phyloP scores from a whole-genome alignment of 495 filamentous ascomycete species.

The Annulohypoxylon maeteangense region DNA sequence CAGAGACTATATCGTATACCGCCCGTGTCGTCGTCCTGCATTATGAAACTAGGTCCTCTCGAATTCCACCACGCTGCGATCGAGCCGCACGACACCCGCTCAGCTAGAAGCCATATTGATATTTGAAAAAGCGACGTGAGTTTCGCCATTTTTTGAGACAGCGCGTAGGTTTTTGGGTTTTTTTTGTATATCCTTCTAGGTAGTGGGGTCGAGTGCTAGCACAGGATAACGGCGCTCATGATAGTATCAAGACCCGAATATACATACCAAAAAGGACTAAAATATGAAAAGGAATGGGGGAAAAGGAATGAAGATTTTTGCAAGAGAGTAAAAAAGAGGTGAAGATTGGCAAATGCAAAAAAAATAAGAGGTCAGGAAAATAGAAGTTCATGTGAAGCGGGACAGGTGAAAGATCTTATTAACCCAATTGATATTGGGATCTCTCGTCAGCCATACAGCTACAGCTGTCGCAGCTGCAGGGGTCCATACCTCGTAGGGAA shows the following conservation, averaged over 20 bases:
- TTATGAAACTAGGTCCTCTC: conserved; percentile 39
- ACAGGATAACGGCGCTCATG: conserved; percentile 20
- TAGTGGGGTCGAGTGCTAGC: conserved; percentile 16
- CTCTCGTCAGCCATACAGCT: conserved; percentile 21
- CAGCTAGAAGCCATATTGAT: conserved; percentile 41
- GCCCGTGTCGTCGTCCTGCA: conserved; percentile 46
- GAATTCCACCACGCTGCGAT: conserved; percentile 47
- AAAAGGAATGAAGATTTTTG: background rate
- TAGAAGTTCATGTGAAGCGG: conserved; percentile 16
- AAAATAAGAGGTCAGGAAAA: conserved; percentile 1
- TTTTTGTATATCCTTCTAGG: background rate
- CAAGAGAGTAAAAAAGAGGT: background rate
- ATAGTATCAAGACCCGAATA: background rate
- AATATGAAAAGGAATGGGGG: background rate
- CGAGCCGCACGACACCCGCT: conserved; percentile 40
- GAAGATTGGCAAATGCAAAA: background rate
- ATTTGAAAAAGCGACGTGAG: conserved; percentile 25
- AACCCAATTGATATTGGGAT: conserved; percentile 4
- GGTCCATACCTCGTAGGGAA: background rate
- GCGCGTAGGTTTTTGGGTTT: conserved; percentile 7
- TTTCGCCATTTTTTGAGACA: conserved; percentile 28
- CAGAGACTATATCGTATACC: conserved; percentile 45
- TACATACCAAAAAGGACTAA: background rate
- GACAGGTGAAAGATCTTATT: conserved; percentile 23
- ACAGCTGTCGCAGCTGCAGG: conserved; percentile 11